Evolutionary conservation across 805 yeast species (phyloP), one percentile per base, ranked within the genome.

Genomic region (Cyberlindnera maritima): DNA sequence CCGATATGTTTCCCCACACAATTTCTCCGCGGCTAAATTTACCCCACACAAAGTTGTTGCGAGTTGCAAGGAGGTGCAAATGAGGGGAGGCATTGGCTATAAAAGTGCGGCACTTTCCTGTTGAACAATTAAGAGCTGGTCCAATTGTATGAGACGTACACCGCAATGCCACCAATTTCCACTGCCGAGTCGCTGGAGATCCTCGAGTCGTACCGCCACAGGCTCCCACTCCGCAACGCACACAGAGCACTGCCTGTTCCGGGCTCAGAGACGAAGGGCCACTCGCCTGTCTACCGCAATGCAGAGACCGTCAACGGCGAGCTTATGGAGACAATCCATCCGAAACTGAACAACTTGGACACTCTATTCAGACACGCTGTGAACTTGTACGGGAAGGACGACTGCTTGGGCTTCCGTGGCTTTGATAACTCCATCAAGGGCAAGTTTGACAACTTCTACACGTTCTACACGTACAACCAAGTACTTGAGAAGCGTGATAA

Each of bases 371-470:
- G 57, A 5, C 52, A 52, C n/a, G 44, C 54, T 11, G 56, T 52
- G 8, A 47, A 52, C n/a, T 4, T 45, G 10, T 46, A 52, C 32
- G 65, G 67, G 7, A 47, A 64, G 7, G 41, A 47, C 14, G 64
- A 60, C 4, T 64, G 70, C 33, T 61, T 74, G 39, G 80, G 79
- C 19, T 47, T 50, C 25, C 58, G 77, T 58, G 42, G 39, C 12
- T 57, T 52, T 32, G 39, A 47, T 25, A 54, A 48, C 35, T 36
- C 43, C 25, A 37, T 43, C 65, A 74, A 35, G 11, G 68, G 71
- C 9, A 65, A 59, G 17, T 72, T 69, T 67, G 66, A 67, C 18
- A 62, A 67, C n/a, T 45, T 58, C 20, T 83, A 71, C 65, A 62
- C 69, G 8, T 71, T 64, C 47, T 59, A 70, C 33, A 60, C 75